These are phyloP conservation scores for Verticillium dahliae DNA, from an alignment of 2,329 filamentous ascomycete species.

Conservation along the genomic window DNA sequence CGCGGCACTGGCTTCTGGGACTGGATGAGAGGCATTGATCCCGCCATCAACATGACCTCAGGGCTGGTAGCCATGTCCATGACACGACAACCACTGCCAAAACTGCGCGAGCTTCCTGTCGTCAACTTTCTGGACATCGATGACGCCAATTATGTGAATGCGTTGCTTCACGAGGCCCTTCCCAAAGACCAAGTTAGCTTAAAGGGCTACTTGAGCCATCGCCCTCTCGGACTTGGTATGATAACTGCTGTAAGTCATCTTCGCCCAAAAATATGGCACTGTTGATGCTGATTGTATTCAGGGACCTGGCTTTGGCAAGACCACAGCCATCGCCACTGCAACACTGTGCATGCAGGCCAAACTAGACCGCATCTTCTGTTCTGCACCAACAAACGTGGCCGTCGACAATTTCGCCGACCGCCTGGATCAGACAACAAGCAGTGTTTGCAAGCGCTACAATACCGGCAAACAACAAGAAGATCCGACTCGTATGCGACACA, in stretches of 20 bases:
- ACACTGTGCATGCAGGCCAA: conserved; percentile 5
- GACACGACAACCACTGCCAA: not conserved
- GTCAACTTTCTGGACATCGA: not conserved
- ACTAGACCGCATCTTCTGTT: conserved; percentile 5
- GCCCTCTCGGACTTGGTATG: not conserved
- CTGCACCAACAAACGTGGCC: conserved; percentile 10
- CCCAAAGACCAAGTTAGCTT: not conserved
- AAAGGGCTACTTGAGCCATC: not conserved
- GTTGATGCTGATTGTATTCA: not conserved
- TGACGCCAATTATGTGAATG: not conserved
- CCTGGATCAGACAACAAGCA: not conserved
- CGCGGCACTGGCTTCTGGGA: not conserved
- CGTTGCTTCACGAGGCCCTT: not conserved
- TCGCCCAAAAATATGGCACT: not conserved
- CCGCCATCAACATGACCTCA: not conserved
- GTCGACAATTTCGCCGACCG: conserved; percentile 12
- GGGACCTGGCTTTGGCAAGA: conserved; percentile 14
- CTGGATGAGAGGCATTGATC: not conserved
- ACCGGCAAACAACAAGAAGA: not conserved
- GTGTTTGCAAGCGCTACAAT: not conserved
- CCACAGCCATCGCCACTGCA: not conserved
- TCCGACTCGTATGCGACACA: not conserved
- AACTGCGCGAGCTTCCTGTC: not conserved
- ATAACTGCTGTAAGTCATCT: conserved; percentile 2
- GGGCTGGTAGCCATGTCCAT: not conserved